phyloP scores from a whole-genome alignment of 495 filamentous ascomycete species.

The Hypoxylon crocopeplum region DNA sequence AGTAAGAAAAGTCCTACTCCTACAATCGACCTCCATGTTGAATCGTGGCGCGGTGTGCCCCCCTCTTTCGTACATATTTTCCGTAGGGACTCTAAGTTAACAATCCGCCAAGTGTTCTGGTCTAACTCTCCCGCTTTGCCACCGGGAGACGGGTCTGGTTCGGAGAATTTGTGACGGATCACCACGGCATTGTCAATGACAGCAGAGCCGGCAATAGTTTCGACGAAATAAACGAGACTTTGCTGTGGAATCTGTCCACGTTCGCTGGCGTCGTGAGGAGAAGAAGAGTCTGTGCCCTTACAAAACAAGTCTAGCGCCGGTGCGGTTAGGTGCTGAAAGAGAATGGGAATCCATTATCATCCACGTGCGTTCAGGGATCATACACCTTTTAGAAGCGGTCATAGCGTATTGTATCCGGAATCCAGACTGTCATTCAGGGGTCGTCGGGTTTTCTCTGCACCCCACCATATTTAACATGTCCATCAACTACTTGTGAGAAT shows the following conservation, averaged over 20 bases:
- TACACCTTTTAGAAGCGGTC: slow-evolving; percentile 10
- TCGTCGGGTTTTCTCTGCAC: slow-evolving; percentile 8
- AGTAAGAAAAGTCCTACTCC: slow-evolving; percentile 4
- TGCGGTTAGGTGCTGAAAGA: slow-evolving; percentile 6
- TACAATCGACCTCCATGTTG: slow-evolving; percentile 2
- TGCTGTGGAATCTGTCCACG: slow-evolving; percentile 1
- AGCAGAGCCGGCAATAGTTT: slow-evolving; percentile 12
- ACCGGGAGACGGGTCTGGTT: slow-evolving; percentile 13
- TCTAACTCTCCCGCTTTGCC: slow-evolving; percentile 11
- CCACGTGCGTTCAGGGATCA: slow-evolving; percentile 36
- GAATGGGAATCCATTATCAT: slow-evolving; percentile 17
- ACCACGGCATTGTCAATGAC: slow-evolving; percentile 15
- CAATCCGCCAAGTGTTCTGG: neutral
- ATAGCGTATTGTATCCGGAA: slow-evolving; percentile 24
- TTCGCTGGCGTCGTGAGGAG: slow-evolving; percentile 1
- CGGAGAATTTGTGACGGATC: slow-evolving; percentile 32
- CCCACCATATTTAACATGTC: slow-evolving; percentile 29
- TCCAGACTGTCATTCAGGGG: neutral
- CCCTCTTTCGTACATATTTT: neutral
- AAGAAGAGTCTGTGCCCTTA: neutral
- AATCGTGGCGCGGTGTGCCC: slow-evolving; percentile 11
- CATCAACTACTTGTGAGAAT: slow-evolving; percentile 14
- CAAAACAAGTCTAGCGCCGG: slow-evolving; percentile 18
- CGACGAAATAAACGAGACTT: neutral
- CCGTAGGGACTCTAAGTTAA: no score